Base-by-base conservation (phyloP, 345 rosid genomes). In the Barbarea vulgaris region DNA sequence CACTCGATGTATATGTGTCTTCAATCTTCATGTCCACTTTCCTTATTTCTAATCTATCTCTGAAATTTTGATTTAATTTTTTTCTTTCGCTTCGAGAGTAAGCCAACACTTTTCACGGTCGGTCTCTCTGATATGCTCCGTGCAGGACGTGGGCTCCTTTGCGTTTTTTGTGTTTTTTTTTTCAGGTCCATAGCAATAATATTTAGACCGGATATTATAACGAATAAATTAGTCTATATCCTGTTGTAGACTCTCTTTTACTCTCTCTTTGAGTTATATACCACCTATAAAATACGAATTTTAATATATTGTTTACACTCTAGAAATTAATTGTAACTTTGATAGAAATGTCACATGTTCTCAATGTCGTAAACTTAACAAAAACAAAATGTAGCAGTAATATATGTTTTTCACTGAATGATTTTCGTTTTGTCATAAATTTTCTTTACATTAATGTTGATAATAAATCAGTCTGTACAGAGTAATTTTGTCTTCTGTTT, bases 101-200 rank as follows among this genome's bases (percentile, higher is more conserved):
- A 73, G 71, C 64, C 56, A 73, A 31, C 47, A 21, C 48, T 42
- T 55, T 50, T 41, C 12, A 48, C 5, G 54, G 71, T 41, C 37
- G 71, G 71, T 55, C 64, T 64, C 71, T 42, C 46, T 53, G 14
- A 41, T 10, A 17, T 54, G 15, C 17, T 34, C 47, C 65, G 64
- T 54, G 71, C 72, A 7, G 41, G 34, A 64, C 56, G 57, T 72
- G 76, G 69, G 69, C 69, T 72, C 69, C 76, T 36, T 37, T 21
- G 34, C 34, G 46, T 33, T 14, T 13, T 41, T 41, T 13, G 25
- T 24, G 25, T 36, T 0, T 31, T 1, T 31, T 1, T 31, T 36
- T 33, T 31, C 34, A 31, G 34, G 7, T 31, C 34, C 8, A 31
- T 31, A 31, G 9, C 34, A 31, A 31, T 31, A 9, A 36, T 36